Percentiles rank a stretch among this genome's conserved stretches.
Conservation (phyloP, 805 yeast genomes). For the Saccharomycopsis guyanensis region DNA sequence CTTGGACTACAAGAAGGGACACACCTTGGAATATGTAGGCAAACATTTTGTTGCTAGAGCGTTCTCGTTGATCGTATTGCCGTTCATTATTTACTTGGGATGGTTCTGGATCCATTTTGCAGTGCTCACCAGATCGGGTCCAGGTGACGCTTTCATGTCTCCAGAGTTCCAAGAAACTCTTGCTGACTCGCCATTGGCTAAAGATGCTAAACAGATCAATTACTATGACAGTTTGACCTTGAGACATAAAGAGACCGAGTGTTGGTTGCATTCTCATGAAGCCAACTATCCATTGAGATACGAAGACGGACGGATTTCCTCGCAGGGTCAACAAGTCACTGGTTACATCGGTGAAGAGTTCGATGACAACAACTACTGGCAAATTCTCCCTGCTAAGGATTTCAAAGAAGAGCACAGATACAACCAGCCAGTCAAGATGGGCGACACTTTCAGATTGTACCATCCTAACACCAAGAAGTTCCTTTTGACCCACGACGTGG, state of each 20-base stretch:
- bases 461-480: conserved; percentile 77
- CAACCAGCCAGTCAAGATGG: conserved; percentile 52
- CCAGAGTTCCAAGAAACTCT: conserved; percentile 89
- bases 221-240: conserved; percentile 72
- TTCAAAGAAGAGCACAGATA: conserved; percentile 32
- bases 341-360: conserved; percentile 35
- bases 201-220: conserved; percentile 61
- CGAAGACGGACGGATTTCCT: conserved; percentile 92
- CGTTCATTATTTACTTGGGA: conserved; percentile 70
- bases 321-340: conserved; percentile 93
- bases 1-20: conserved; percentile 61
- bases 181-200: conserved; percentile 72
- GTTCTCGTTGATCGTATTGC: conserved; percentile 64
- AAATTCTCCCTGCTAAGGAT: conserved; percentile 58
- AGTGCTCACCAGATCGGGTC: conserved; percentile 78
- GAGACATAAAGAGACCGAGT: conserved; percentile 71
- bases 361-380: conserved; percentile 74
- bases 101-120: conserved; percentile 93
- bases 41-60: conserved; percentile 74
- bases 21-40: conserved; percentile 42
- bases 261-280: conserved; percentile 76
- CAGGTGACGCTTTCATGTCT: conserved; percentile 95
- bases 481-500: conserved; percentile 88
- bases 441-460: conserved; percentile 69
- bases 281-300: conserved; percentile 78